Percentiles rank a stretch among this genome's conserved stretches.
Evolutionary conservation across 306 rosid species (phyloP).

Genomic region (Cucurbita ficifolia): DNA sequence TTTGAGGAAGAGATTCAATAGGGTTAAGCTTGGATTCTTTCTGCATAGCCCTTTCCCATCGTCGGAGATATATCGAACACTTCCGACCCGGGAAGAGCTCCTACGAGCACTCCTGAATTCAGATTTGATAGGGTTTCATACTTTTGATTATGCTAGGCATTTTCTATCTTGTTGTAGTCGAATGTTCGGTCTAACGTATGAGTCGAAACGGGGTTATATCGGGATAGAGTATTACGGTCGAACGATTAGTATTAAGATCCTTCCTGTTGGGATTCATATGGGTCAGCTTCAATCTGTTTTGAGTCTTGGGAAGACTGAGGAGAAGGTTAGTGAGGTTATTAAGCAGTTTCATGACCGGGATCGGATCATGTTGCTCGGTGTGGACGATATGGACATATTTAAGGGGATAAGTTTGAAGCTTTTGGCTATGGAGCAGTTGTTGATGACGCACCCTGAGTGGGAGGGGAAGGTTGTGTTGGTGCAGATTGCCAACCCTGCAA

Average conservation of each 20-base stretch:
- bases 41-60: conserved; percentile 82
- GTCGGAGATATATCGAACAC: conserved; percentile 62
- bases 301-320: conserved; percentile 37
- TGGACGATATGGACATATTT: conserved; percentile 89
- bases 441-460: conserved; percentile 47
- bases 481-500: conserved; percentile 79
- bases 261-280: conserved; percentile 76
- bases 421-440: conserved; percentile 81
- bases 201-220: conserved; percentile 70
- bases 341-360: conserved; percentile 28
- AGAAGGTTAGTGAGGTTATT: conserved; percentile 45
- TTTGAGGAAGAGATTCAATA: conserved; percentile 69
- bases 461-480: conserved; percentile 59
- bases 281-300: conserved; percentile 64
- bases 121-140: conserved; percentile 76
- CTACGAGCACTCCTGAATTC: conserved; percentile 64
- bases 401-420: conserved; percentile 77
- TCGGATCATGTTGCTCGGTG: conserved; percentile 49
- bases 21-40: conserved; percentile 68
- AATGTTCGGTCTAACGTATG: conserved; percentile 66
- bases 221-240: conserved; percentile 79
- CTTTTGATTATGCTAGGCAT: conserved; percentile 75
- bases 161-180: conserved; percentile 76
- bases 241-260: conserved; percentile 69
- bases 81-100: conserved; percentile 69